Evolutionary conservation across 116 monocot species (phyloP), one percentile per base, ranked within the genome.

Genomic region (Dioscorea cayenensis): DNA sequence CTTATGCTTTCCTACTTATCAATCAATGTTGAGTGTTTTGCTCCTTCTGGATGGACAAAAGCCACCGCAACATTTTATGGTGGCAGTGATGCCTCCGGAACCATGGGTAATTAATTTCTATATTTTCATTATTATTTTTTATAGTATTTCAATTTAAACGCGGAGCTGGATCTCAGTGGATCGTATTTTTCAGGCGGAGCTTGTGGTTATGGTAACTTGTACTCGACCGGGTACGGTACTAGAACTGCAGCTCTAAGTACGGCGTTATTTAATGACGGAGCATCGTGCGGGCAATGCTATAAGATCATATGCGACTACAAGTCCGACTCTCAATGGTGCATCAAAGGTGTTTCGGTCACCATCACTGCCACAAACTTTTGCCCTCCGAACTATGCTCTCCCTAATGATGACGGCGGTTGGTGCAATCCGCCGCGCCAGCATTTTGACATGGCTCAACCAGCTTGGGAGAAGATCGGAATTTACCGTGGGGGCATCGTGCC

Each of bases 401-500:
- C 88, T 28, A 84, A 67, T 69, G 77, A 94, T 70, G 51, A 84
- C 14, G 94, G 94, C 23, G 90, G 94, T 36, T 94, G 93, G 93
- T 94, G 90, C 82, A 90, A 88, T 74, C 86, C 90, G 1, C 90
- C 90, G 12, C 85, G 87, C 18, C 78, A 80, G 78, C 88, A 94
- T 68, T 90, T 94, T 58, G 94, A 94, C 79, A 78, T 90, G 94
- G 84, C 90, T 18, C 81, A 90, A 64, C 94, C 94, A 0, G 82
- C 88, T 3, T 94, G 84, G 85, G 88, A 88, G 72, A 80, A 87
- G 77, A 90, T 94, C 28, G 90, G 78, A 48, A 76, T 85, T 65
- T 88, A 79, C 55, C 52, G 75, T 6, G 92, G 66, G 0, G 92
- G 85, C 3, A 85, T 91, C 13, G 82, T 87, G 27, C 88, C 88